A percentile compares a stretch with the other conserved stretches of the same genome.
Conservation (phyloP, 352 stramenopile species). For the Globisporangium irregulare region DNA sequence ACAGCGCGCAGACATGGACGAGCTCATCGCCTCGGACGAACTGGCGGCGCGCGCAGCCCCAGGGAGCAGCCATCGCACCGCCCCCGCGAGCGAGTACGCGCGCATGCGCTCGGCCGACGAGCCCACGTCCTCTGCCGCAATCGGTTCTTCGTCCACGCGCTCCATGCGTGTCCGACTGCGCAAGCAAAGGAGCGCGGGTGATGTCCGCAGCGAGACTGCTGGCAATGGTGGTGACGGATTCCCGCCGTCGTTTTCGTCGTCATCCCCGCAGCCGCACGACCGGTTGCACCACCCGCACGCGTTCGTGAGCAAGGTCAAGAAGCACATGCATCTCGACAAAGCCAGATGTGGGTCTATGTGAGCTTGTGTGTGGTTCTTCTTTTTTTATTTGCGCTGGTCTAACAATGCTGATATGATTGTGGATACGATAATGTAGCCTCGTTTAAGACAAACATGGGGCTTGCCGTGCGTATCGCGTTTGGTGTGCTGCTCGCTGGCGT, state of each 20-base stretch:
- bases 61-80: not conserved
- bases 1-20: not conserved
- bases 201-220: not conserved
- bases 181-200: slow-evolving; percentile 5
- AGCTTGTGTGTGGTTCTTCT: slow-evolving; percentile 15
- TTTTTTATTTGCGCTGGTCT: not conserved
- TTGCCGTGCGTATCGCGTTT: slow-evolving; percentile 45
- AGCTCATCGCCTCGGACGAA: not conserved
- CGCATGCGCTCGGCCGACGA: not conserved
- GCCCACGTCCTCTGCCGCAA: not conserved
- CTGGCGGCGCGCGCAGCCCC: not conserved
- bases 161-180: slow-evolving; percentile 9
- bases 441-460: slow-evolving; percentile 36
- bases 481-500: slow-evolving; percentile 60
- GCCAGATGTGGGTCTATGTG: slow-evolving; percentile 22
- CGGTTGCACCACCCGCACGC: not conserved
- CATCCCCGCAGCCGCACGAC: not conserved
- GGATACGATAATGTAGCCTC: slow-evolving; percentile 12
- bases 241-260: not conserved
- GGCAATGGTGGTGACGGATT: no score
- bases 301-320: slow-evolving; percentile 35
- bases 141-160: not conserved
- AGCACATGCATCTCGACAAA: slow-evolving; percentile 28
- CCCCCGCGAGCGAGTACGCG: not conserved
- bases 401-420: not conserved